Percentiles rank a stretch among this genome's conserved stretches.
These are phyloP conservation scores for Hordeum pubiflorum DNA, from an alignment of 202 grass and related monocot genomes.

Conservation along the genomic window DNA sequence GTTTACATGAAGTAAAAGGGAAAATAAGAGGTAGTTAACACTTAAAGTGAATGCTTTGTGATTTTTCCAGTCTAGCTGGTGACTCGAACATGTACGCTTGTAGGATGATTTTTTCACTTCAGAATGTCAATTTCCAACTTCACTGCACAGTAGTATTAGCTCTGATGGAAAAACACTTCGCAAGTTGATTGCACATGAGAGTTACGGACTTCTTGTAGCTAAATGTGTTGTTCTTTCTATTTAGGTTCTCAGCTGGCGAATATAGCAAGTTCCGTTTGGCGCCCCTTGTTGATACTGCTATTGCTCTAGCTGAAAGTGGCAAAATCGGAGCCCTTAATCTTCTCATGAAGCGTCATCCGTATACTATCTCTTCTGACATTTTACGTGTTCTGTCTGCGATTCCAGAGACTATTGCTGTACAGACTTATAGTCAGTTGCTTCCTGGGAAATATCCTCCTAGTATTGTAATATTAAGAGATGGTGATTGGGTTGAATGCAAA, in stretches of 20 bases:
- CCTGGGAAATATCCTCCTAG: conserved; percentile 64
- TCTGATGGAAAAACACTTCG: conserved; percentile 15
- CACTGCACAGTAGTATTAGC: background rate
- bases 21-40: background rate
- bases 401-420: conserved; percentile 85
- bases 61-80: background rate
- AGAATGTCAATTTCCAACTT: conserved; percentile 4
- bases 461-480: conserved; percentile 57
- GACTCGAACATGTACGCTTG: conserved; percentile 4
- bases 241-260: conserved; percentile 67
- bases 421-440: conserved; percentile 83
- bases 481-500: conserved; percentile 89
- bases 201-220: conserved; percentile 17
- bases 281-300: conserved; percentile 55
- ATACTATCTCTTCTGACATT: conserved; percentile 55
- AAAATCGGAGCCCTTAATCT: conserved; percentile 96
- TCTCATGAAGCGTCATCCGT: conserved; percentile 94
- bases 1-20: background rate
- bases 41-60: conserved; percentile 17
- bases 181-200: background rate
- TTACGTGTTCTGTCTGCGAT: conserved; percentile 68
- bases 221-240: conserved; percentile 36
- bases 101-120: background rate
- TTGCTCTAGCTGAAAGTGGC: conserved; percentile 85
- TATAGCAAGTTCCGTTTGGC: conserved; percentile 69